Percentiles rank a stretch among this genome's conserved stretches.
Evolutionary conservation across 106 monocot species (phyloP).

Genomic region (Apostasia shenzhenica): DNA sequence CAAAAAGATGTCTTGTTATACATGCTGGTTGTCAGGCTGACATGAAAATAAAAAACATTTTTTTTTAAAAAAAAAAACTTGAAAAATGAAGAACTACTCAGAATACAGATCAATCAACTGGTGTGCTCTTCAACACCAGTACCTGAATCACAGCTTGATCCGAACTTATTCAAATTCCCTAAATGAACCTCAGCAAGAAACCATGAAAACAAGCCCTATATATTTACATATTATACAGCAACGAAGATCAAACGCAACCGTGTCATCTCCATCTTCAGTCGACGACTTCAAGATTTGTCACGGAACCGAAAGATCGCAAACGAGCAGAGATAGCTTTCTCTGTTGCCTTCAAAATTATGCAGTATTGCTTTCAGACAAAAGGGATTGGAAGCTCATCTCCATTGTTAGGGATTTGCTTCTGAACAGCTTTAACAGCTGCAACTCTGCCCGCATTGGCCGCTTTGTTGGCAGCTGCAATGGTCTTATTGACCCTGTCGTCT

Average conservation of each 20-base stretch:
- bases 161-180: neutral
- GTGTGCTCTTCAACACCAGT: neutral
- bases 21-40: too few species aligned
- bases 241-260: neutral
- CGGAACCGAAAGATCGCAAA: neutral
- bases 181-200: neutral
- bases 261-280: neutral
- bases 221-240: conserved; percentile 2
- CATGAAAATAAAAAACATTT: too few species aligned
- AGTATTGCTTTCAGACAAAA: conserved; percentile 18
- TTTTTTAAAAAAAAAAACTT: too few species aligned
- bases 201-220: neutral
- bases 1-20: too few species aligned
- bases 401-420: conserved; percentile 26
- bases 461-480: conserved; percentile 50
- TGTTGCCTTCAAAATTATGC: neutral
- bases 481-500: conserved; percentile 72
- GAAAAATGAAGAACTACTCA: too few species aligned
- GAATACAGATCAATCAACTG: too few species aligned
- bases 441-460: conserved; percentile 61
- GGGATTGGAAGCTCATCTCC: conserved; percentile 20
- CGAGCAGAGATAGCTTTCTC: neutral
- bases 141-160: neutral
- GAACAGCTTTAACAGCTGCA: conserved; percentile 74
- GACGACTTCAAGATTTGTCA: neutral